Conservation (phyloP, 2,329 filamentous ascomycete genomes). For the Trichophyton equinum region DNA sequence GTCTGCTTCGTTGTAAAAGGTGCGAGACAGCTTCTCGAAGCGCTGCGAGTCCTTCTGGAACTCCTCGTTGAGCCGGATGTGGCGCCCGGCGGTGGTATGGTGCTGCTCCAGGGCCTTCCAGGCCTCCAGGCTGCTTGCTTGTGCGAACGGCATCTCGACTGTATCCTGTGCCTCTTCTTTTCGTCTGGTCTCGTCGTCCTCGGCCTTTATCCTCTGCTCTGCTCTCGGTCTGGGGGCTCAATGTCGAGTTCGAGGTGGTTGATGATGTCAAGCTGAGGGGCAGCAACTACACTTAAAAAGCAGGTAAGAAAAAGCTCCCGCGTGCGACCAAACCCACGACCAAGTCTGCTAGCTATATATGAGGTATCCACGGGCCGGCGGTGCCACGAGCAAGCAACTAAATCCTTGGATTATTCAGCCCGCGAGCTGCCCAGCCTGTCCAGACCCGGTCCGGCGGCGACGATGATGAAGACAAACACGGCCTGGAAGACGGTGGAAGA, state of each 20-base stretch:
- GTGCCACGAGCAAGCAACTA: background rate
- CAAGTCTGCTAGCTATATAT: no score
- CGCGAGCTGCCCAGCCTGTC: background rate
- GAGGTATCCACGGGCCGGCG: background rate
- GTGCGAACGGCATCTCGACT: slow-evolving; percentile 42
- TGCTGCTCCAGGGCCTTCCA: slow-evolving; percentile 89
- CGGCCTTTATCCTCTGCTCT: no score
- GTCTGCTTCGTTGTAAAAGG: slow-evolving; percentile 67
- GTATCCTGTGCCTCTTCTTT: background rate
- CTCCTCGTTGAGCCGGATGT: slow-evolving; percentile 83
- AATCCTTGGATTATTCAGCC: background rate
- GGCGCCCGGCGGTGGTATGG: slow-evolving; percentile 72
- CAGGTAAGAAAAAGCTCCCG: no score
- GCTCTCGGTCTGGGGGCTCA: no score
- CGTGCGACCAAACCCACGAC: no score
- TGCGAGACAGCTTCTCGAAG: slow-evolving; percentile 80
- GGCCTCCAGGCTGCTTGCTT: slow-evolving; percentile 61
- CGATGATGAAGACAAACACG: background rate
- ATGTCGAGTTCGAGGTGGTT: no score
- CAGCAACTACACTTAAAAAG: no score
- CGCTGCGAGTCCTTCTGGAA: slow-evolving; percentile 80
- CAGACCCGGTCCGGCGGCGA: background rate
- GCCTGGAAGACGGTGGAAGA: background rate
- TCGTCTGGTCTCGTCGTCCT: background rate
- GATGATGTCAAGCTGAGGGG: no score